phyloP scores from a whole-genome alignment of 495 filamentous ascomycete genomes.

The Aspergillus indologenus region DNA sequence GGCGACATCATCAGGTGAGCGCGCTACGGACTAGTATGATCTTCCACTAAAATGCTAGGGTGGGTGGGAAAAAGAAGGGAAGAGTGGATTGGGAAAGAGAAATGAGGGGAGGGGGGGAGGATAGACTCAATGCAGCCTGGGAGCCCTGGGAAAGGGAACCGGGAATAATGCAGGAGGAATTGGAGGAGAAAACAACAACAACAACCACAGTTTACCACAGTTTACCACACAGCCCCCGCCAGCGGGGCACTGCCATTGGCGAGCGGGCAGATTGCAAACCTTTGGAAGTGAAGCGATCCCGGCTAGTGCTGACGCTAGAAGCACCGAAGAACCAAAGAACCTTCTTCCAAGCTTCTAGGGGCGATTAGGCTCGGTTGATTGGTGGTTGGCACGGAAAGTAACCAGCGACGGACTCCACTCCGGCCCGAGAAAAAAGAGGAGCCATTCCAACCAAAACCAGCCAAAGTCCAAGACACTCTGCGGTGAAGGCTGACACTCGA shows the following conservation, averaged over 20 bases:
- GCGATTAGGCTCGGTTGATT: not conserved
- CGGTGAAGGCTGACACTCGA: not conserved
- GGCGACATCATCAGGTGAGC: slow-evolving; percentile 26
- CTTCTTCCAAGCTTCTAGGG: slow-evolving; percentile 23
- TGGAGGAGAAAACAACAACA: no score
- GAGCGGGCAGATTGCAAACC: not conserved
- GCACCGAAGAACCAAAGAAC: slow-evolving; percentile 20
- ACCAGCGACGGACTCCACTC: slow-evolving; percentile 4
- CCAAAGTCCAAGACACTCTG: not conserved
- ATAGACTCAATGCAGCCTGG: slow-evolving; percentile 11
- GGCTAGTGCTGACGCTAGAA: slow-evolving; percentile 25
- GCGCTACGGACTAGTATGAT: slow-evolving; percentile 4
- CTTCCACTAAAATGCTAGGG: slow-evolving; percentile 9
- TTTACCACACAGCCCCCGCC: slow-evolving; percentile 21
- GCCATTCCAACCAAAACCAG: not conserved
- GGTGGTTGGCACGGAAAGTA: slow-evolving; percentile 6
- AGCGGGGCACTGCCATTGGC: slow-evolving; percentile 13
- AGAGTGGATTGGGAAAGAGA: not conserved
- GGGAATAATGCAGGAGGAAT: slow-evolving; percentile 14
- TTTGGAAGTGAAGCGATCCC: slow-evolving; percentile 13
- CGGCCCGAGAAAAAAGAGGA: slow-evolving; percentile 3
- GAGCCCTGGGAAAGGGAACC: not conserved
- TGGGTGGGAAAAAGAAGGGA: not conserved
- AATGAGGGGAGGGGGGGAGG: slow-evolving; percentile 4
- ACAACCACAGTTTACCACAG: no score